Evolutionary conservation across 2,329 filamentous ascomycete species (phyloP).

Genomic region (Fusarium napiforme): DNA sequence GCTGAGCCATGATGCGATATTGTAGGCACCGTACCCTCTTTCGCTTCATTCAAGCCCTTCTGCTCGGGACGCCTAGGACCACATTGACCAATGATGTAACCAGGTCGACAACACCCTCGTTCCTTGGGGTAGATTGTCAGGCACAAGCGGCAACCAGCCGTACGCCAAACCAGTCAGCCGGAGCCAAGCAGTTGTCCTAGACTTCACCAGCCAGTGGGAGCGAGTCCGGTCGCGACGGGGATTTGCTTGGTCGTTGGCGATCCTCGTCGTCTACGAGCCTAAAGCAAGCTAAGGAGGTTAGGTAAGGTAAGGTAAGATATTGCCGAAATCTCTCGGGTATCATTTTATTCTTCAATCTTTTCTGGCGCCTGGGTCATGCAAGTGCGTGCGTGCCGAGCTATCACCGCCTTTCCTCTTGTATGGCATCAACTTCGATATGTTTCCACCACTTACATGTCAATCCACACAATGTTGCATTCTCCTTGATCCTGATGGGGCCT

Average conservation of each 20-base stretch:
- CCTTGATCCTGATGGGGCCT: not conserved
- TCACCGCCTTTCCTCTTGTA: constrained; percentile 21
- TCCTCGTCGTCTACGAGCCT: not conserved
- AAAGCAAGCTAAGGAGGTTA: not conserved
- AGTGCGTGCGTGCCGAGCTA: constrained; percentile 4
- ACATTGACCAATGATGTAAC: constrained; percentile 5
- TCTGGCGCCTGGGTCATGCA: constrained; percentile 5
- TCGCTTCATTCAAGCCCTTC: constrained; percentile 20
- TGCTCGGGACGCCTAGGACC: not conserved
- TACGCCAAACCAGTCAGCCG: constrained; percentile 35
- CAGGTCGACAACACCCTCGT: constrained; percentile 1
- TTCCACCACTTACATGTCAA: not conserved
- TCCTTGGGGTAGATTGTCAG: constrained; percentile 35
- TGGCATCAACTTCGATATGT: not conserved
- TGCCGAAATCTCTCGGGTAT: constrained; percentile 7
- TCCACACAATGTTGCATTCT: not conserved
- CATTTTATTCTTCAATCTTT: constrained; percentile 16
- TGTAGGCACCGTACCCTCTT: constrained; percentile 5
- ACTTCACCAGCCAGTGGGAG: constrained; percentile 20
- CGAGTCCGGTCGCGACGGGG: constrained; percentile 12
- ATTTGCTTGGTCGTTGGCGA: constrained; percentile 12
- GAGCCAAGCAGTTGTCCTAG: constrained; percentile 15
- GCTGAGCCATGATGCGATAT: constrained; percentile 26
- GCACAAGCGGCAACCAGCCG: constrained; percentile 27
- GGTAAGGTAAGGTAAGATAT: not conserved